These are phyloP conservation scores for Melaleuca quinquenervia DNA, from an alignment of 345 rosid genomes.

Conservation along the genomic window DNA sequence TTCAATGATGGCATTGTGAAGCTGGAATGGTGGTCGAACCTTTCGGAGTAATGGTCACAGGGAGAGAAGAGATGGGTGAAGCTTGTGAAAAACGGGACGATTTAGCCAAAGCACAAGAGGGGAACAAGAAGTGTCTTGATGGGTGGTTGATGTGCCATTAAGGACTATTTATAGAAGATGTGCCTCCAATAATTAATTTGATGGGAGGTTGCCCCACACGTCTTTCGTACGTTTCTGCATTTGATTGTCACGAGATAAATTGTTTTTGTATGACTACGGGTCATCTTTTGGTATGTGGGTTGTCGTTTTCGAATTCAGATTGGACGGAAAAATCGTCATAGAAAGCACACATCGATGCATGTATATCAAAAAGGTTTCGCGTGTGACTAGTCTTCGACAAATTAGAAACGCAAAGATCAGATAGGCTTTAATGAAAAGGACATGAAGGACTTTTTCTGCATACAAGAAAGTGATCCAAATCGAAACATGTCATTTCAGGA, in stretches of 20 bases:
- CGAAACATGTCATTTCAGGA: no score
- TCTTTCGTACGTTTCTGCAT: not conserved
- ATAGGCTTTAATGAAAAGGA: not conserved
- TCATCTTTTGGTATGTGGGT: not conserved
- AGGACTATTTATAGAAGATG: not conserved
- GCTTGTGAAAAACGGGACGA: no score
- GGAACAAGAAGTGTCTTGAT: no score
- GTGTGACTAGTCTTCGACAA: not conserved
- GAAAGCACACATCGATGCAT: not conserved
- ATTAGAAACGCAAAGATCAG: not conserved
- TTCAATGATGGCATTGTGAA: no score
- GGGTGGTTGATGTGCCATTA: not conserved
- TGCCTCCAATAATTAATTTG: not conserved
- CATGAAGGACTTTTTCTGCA: not conserved
- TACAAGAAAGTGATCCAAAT: not conserved
- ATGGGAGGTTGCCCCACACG: not conserved
- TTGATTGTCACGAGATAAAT: fast-evolving
- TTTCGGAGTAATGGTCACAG: no score
- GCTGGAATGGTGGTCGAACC: no score
- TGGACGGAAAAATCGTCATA: not conserved
- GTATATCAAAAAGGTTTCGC: not conserved
- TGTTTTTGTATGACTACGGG: no score
- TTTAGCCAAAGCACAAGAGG: no score
- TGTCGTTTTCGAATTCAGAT: not conserved
- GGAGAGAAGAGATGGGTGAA: no score